Base-by-base conservation (phyloP, 225 moss, liverwort and hornwort genomes). In the Polytrichum commune region DNA sequence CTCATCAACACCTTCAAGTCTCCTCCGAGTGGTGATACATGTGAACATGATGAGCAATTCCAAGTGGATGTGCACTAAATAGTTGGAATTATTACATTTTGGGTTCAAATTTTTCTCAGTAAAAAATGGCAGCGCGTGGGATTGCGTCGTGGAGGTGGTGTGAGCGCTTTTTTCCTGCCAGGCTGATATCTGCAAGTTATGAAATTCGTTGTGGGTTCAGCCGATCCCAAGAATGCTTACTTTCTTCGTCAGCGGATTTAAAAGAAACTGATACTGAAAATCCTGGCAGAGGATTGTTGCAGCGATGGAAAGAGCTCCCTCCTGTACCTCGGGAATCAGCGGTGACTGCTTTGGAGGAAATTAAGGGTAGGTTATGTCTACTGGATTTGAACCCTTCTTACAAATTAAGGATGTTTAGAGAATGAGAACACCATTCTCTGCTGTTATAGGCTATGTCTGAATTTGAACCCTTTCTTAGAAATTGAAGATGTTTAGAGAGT, bases 291-390 rank as follows among this genome's bases (percentile, higher is more conserved):
- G 61, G 62, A n/a, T 10, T 61, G 4, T 58, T 16, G 66, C 69
- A 54, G 64, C 76, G 79, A 33, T 87, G 87, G 87, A 79, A 67
- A 63, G 61, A 74, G 25, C 74, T 87, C 10, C 83, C 81, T 20
- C 79, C 87, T 4, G 81, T 84, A 26, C 87, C 87, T 6, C 72
- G 78, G 26, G 81, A 87, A 70, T 81, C 87, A 25, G 87, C 87
- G 2, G 61, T 81, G 68, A 74, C 65, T 53, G 87, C 79, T 32
- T 76, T 87, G 69, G 72, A 81, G 79, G 78, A 64, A 55, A 79
- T 84, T 55, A 69, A 72, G 72, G 66, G 87, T 87, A 69, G 19
- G 64, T 35, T 53, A 56, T 13, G 4, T 4, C 3, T 46, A 46
- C 46, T 46, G 46, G 46, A 46, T 61, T 53, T 60, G 27, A 18